phyloP scores from a whole-genome alignment of 192 early-diverging fungal species.

The Linnemannia zychae region DNA sequence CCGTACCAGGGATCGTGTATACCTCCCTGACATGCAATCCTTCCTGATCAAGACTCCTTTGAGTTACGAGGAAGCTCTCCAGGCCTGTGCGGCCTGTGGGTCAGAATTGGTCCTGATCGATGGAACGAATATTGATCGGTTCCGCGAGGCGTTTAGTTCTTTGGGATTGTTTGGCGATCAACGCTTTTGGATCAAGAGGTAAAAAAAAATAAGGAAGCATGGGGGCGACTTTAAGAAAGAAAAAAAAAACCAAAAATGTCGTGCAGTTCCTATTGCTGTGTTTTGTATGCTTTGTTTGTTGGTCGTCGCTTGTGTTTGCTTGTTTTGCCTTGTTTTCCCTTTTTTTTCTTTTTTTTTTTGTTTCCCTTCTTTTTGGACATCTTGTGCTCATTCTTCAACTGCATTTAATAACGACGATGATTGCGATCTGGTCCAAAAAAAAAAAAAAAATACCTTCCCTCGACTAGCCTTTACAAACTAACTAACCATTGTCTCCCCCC shows the following conservation, averaged over 20 bases:
- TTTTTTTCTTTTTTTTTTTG: not conserved
- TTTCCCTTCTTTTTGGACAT: not conserved
- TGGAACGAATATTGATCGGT: constrained; percentile 44
- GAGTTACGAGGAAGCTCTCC: constrained; percentile 36
- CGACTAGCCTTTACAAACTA: too few species aligned
- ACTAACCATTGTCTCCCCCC: not conserved
- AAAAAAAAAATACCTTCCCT: too few species aligned
- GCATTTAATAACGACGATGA: not conserved
- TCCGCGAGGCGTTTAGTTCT: constrained; percentile 38
- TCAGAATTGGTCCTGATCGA: constrained; percentile 47
- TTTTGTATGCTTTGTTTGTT: too few species aligned
- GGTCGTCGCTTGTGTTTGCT: too few species aligned
- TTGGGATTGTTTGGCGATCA: constrained; percentile 40
- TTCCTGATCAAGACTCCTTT: constrained; percentile 37
- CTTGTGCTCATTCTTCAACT: too few species aligned
- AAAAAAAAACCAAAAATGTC: too few species aligned
- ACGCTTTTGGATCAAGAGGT: constrained; percentile 52
- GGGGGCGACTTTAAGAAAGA: too few species aligned
- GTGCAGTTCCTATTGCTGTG: too few species aligned
- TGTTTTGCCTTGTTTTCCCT: too few species aligned
- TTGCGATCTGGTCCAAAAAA: not conserved
- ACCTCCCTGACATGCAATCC: constrained; percentile 49
- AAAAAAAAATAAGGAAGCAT: too few species aligned
- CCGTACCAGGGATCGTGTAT: constrained; percentile 32
- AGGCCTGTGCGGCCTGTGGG: constrained; percentile 41